A percentile compares a stretch with the other conserved stretches of the same genome.
phyloP scores from a whole-genome alignment of 345 rosid genomes.

The Fremontodendron californicum region DNA sequence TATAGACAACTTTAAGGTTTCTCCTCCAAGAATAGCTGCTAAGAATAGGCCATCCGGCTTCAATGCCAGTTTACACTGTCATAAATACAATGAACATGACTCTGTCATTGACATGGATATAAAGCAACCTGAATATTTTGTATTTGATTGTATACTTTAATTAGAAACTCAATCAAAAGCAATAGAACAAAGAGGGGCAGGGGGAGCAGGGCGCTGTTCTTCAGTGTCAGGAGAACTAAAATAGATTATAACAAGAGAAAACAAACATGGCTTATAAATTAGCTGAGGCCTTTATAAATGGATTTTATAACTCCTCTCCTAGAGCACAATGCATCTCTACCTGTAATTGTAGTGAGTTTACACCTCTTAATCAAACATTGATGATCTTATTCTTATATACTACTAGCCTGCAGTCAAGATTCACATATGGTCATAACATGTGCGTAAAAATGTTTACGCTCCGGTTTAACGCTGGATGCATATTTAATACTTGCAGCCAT shows the following conservation, averaged over 20 bases:
- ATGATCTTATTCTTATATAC: neutral
- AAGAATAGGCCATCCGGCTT: slow-evolving; percentile 98
- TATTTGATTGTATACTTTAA: slow-evolving; percentile 1
- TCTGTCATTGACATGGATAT: slow-evolving; percentile 20
- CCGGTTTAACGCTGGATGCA: neutral
- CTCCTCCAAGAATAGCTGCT: slow-evolving; percentile 99
- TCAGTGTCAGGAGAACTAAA: neutral
- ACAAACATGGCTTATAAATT: neutral
- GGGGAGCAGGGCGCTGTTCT: neutral
- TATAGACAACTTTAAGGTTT: slow-evolving; percentile 75
- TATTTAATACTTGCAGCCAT: neutral
- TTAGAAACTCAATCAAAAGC: neutral
- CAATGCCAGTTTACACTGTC: slow-evolving; percentile 88
- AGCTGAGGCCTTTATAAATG: neutral
- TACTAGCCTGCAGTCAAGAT: neutral
- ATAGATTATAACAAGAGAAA: neutral
- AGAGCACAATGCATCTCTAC: neutral
- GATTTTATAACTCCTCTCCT: neutral
- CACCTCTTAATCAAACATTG: neutral
- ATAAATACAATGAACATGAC: slow-evolving; percentile 26
- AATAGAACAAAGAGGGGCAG: neutral
- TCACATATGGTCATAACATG: neutral
- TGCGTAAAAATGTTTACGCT: neutral
- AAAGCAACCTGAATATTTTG: slow-evolving; percentile 7
- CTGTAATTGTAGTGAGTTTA: neutral